Evolutionary conservation across 805 yeast genomes (phyloP).

Genomic region (Hanseniaspora clermontiae): DNA sequence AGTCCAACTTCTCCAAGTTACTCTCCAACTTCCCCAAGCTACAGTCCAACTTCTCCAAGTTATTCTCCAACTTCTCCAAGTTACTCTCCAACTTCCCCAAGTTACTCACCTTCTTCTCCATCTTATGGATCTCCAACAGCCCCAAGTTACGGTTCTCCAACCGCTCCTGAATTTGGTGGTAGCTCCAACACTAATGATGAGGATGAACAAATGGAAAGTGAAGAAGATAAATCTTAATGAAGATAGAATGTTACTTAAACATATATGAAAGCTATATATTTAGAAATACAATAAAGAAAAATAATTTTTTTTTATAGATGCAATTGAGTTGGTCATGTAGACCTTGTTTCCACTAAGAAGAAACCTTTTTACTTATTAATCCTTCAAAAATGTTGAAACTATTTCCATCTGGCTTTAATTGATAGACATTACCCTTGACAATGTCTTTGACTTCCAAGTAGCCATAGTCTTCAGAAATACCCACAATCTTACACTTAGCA

Average conservation of each 20-base stretch:
- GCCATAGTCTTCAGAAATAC: conserved; percentile 79
- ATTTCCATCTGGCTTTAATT: conserved; percentile 93
- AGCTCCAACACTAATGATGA: conserved; percentile 37
- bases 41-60: conserved; percentile 38
- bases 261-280: conserved; percentile 11
- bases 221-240: neutral
- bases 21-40: conserved; percentile 37
- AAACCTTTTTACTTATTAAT: conserved; percentile 50
- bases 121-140: conserved; percentile 41
- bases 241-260: neutral
- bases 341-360: too few species aligned
- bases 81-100: conserved; percentile 52
- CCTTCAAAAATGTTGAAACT: conserved; percentile 93
- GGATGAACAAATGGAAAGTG: conserved; percentile 17
- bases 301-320: neutral
- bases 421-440: conserved; percentile 44
- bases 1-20: conserved; percentile 46
- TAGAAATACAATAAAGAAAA: neutral
- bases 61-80: conserved; percentile 56
- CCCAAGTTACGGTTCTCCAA: conserved; percentile 33
- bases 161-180: conserved; percentile 42
- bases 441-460: conserved; percentile 53
- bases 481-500: conserved; percentile 52
- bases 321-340: neutral
- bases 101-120: conserved; percentile 35